Evolutionary conservation across 306 rosid genomes (phyloP).

Genomic region (Cicer cuneatum): DNA sequence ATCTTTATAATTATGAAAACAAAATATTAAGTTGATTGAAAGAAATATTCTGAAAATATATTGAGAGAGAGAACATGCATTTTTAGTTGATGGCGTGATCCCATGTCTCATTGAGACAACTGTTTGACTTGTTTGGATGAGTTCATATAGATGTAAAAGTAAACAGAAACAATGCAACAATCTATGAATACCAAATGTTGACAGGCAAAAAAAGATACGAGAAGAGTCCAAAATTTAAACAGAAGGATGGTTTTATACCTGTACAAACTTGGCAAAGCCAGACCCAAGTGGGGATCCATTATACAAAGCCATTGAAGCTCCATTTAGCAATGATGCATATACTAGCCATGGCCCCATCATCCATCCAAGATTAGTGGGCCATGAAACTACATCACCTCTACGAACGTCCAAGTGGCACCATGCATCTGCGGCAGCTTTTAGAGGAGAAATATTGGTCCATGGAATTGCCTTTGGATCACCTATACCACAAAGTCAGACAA

Average conservation of each 20-base stretch:
- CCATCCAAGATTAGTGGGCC: conserved; percentile 99
- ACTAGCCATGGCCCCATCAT: conserved; percentile 99
- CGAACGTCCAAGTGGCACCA: conserved; percentile 91
- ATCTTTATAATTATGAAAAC: neutral
- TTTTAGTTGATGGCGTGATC: conserved; percentile 7
- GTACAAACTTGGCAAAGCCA: conserved; percentile 88
- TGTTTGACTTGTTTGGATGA: conserved; percentile 26
- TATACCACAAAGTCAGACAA: conserved; percentile 51
- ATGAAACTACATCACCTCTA: conserved; percentile 79
- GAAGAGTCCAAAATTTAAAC: conserved; percentile 1
- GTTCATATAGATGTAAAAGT: conserved; percentile 5
- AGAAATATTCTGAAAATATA: neutral
- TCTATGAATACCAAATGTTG: conserved; percentile 14
- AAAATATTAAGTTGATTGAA: conserved; percentile 27
- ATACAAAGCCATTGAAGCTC: conserved; percentile 90
- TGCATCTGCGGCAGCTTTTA: conserved; percentile 96
- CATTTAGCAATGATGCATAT: conserved; percentile 89
- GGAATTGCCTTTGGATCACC: conserved; percentile 99
- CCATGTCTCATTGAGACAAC: conserved; percentile 3
- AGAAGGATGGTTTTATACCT: conserved; percentile 57
- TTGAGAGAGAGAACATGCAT: conserved; percentile 7
- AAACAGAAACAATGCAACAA: conserved; percentile 5
- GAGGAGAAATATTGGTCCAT: conserved; percentile 83
- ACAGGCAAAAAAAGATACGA: conserved; percentile 33
- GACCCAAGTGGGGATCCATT: conserved; percentile 89